phyloP scores from a whole-genome alignment of 306 rosid species.

The Comarum palustre region DNA sequence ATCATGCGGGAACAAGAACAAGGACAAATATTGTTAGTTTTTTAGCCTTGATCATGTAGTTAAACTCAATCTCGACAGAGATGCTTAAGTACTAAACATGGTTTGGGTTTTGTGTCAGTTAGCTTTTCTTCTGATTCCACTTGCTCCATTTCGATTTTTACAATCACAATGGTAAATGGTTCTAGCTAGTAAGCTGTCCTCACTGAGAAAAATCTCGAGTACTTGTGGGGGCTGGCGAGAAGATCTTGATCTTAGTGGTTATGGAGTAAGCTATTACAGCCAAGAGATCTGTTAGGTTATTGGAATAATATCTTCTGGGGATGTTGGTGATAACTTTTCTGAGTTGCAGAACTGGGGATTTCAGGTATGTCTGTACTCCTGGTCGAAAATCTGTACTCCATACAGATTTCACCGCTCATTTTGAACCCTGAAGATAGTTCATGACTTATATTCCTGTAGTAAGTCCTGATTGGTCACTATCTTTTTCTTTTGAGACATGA shows the following conservation, averaged over 20 bases:
- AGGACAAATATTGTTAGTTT: not conserved
- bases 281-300: not conserved
- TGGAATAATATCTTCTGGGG: not conserved
- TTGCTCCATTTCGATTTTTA: slow-evolving; percentile 1
- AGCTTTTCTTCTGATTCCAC: slow-evolving; percentile 2
- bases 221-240: not conserved
- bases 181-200: not conserved
- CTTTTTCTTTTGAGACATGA: slow-evolving; percentile 2
- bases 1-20: not conserved
- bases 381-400: not conserved
- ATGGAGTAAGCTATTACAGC: not conserved
- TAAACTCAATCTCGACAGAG: not conserved
- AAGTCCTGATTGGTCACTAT: not conserved
- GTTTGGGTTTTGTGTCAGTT: slow-evolving; percentile 11
- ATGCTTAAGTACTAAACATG: slow-evolving; percentile 5
- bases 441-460: not conserved
- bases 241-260: slow-evolving; percentile 7
- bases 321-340: not conserved
- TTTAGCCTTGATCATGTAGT: not conserved
- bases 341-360: not conserved
- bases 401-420: not conserved
- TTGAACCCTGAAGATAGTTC: not conserved
- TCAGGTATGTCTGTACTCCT: slow-evolving; percentile 21
- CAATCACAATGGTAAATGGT: not conserved
- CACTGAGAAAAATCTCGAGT: not conserved